phyloP scores from a whole-genome alignment of 2,329 filamentous ascomycete species.

The Colletotrichum aenigma region DNA sequence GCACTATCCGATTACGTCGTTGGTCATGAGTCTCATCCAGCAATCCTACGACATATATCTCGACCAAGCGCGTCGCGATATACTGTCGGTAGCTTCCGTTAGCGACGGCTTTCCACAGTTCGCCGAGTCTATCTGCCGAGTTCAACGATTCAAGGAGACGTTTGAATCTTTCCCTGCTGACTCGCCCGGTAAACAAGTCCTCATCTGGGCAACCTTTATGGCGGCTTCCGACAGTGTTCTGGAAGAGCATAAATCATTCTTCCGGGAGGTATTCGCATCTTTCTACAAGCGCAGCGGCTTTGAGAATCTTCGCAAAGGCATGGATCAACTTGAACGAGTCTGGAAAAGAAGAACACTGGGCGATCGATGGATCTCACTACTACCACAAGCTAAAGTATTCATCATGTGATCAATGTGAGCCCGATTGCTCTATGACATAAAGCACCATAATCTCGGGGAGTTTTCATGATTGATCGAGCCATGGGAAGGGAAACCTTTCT shows the following conservation, averaged over 20 bases:
- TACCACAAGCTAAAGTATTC: constrained; percentile 26
- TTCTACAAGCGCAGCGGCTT: constrained; percentile 28
- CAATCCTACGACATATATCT: constrained; percentile 10
- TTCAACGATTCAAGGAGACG: constrained; percentile 28
- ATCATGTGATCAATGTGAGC: constrained; percentile 23
- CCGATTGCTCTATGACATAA: neutral
- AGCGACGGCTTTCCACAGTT: neutral
- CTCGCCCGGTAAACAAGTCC: constrained; percentile 26
- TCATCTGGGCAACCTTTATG: constrained; percentile 31
- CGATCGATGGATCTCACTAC: constrained; percentile 28
- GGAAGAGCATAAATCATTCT: constrained; percentile 28
- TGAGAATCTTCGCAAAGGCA: constrained; percentile 25
- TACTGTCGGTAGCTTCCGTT: neutral
- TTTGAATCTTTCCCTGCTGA: constrained; percentile 22
- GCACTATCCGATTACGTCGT: neutral
- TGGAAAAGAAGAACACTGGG: constrained; percentile 22
- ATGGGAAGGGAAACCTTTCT: neutral
- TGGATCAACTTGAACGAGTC: constrained; percentile 25
- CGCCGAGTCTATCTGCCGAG: constrained; percentile 19
- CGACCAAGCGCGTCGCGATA: neutral
- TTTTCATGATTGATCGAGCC: neutral
- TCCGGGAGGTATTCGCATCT: constrained; percentile 17
- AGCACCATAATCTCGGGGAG: neutral
- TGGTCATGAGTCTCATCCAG: constrained; percentile 19
- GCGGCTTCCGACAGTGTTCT: constrained; percentile 27